These are phyloP conservation scores for Monosporozyma aerobia DNA, from an alignment of 805 yeast genomes.

Conservation along the genomic window DNA sequence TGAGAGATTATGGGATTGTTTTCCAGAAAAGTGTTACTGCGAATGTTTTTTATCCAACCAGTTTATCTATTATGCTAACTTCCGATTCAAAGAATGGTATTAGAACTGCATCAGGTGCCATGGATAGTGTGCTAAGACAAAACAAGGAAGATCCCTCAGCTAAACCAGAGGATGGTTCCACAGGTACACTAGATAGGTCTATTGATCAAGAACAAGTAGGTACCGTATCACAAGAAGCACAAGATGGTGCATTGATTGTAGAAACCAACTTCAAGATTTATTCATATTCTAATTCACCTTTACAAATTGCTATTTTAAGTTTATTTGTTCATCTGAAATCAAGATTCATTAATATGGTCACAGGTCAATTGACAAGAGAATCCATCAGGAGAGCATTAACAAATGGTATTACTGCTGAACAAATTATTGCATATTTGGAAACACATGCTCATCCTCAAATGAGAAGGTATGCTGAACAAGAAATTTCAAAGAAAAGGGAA, in stretches of 20 bases:
- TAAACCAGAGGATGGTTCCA: slow-evolving; percentile 9
- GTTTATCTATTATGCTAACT: slow-evolving; percentile 81
- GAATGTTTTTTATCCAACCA: slow-evolving; percentile 75
- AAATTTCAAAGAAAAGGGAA: slow-evolving; percentile 56
- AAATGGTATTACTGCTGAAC: slow-evolving; percentile 92
- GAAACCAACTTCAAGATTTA: slow-evolving; percentile 92
- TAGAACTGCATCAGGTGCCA: slow-evolving; percentile 64
- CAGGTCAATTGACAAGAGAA: slow-evolving; percentile 89
- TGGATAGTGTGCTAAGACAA: slow-evolving; percentile 53
- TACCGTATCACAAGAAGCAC: slow-evolving; percentile 14
- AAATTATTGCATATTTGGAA: slow-evolving; percentile 78
- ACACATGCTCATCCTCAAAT: slow-evolving; percentile 93
- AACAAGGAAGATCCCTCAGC: slow-evolving; percentile 10
- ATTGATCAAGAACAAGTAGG: slow-evolving; percentile 27
- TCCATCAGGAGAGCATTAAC: slow-evolving; percentile 74
- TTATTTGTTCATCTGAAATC: slow-evolving; percentile 78
- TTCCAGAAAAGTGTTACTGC: slow-evolving; percentile 54
- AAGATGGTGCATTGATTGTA: slow-evolving; percentile 65
- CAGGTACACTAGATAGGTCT: slow-evolving; percentile 7
- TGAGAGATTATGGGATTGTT: slow-evolving; percentile 84
- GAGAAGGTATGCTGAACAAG: slow-evolving; percentile 64
- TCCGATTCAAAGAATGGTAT: slow-evolving; percentile 62
- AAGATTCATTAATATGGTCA: slow-evolving; percentile 83
- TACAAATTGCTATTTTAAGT: slow-evolving; percentile 87
- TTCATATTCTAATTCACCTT: slow-evolving; percentile 87